A percentile compares a stretch with the other conserved stretches of the same genome.
These are phyloP conservation scores for Lactarius akahatsu DNA, from an alignment of 768 basidiomycete species.

Conservation along the genomic window DNA sequence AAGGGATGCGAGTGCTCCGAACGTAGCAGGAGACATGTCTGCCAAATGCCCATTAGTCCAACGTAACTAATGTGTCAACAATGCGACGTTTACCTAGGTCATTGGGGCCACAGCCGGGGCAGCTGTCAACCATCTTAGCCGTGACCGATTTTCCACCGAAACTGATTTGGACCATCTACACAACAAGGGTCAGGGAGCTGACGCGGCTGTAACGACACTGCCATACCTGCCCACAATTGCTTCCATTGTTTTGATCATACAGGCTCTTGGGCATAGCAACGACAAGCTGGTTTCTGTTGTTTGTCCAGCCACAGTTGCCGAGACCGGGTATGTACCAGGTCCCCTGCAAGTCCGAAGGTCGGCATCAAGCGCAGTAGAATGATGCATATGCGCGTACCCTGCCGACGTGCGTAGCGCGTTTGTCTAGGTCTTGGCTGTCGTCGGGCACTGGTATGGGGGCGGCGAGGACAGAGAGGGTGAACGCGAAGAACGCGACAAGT, in stretches of 20 bases:
- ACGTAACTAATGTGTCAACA: not conserved
- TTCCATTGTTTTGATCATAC: constrained; percentile 16
- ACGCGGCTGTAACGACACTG: not conserved
- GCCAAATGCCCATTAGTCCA: not conserved
- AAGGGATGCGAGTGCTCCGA: constrained; percentile 7
- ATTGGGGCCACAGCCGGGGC: constrained; percentile 17
- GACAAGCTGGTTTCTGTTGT: not conserved
- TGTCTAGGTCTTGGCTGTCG: constrained; percentile 41
- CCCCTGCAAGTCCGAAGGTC: constrained; percentile 18
- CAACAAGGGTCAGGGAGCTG: constrained; percentile 1
- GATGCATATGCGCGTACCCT: constrained; percentile 44
- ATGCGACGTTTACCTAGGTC: constrained; percentile 25
- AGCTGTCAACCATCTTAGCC: constrained; percentile 24
- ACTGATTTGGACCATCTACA: constrained; percentile 16
- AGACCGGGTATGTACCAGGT: constrained; percentile 26
- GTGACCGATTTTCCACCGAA: constrained; percentile 15
- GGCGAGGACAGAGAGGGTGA: constrained; percentile 44
- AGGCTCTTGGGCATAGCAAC: constrained; percentile 23
- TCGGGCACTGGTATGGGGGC: constrained; percentile 45
- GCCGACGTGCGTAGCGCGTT: constrained; percentile 54
- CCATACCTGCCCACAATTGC: constrained; percentile 25
- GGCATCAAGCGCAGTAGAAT: constrained; percentile 10
- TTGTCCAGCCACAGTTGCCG: constrained; percentile 24
- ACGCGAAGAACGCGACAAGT: constrained; percentile 43
- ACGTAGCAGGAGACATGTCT: constrained; percentile 28